A percentile compares a stretch with the other conserved stretches of the same genome.
These are phyloP conservation scores for Serendipita sp. DNA, from an alignment of 768 basidiomycete species.

Conservation along the genomic window DNA sequence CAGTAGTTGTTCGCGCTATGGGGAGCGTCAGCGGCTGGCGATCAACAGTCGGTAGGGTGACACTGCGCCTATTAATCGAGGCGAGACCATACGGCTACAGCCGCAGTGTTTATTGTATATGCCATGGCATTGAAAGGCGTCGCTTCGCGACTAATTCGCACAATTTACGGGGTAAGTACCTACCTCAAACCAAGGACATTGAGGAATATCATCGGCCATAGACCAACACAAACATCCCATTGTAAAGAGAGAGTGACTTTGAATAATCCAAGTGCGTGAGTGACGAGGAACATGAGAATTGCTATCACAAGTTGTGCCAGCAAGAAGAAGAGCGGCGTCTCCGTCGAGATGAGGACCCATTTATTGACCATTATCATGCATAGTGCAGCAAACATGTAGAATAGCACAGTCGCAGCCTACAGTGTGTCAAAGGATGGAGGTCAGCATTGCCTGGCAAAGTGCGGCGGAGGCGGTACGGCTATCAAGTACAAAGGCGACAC, in stretches of 20 bases:
- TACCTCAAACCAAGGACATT: conserved; percentile 77
- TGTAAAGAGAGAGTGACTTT: conserved; percentile 54
- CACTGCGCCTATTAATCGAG: not conserved
- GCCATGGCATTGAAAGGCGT: conserved; percentile 7
- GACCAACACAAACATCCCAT: conserved; percentile 44
- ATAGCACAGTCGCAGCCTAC: conserved; percentile 4
- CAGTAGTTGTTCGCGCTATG: conserved; percentile 75
- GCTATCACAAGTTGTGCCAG: conserved; percentile 69
- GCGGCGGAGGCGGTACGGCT: not conserved
- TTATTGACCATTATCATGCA: conserved; percentile 32
- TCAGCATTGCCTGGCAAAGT: not conserved
- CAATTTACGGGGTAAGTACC: conserved; percentile 6
- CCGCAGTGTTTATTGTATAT: conserved; percentile 13
- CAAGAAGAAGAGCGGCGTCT: conserved; percentile 73
- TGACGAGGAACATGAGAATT: conserved; percentile 51
- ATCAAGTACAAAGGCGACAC: not conserved
- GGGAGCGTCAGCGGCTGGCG: not conserved
- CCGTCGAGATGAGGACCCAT: conserved; percentile 71
- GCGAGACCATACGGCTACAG: not conserved
- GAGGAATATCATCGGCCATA: conserved; percentile 56
- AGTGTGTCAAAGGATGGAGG: not conserved
- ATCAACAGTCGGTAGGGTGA: not conserved
- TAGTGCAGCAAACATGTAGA: conserved; percentile 23
- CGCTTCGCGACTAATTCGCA: not conserved
- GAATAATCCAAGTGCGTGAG: conserved; percentile 44